These are phyloP conservation scores for Neurospora terricola DNA, from an alignment of 495 filamentous ascomycete genomes.

Conservation along the genomic window DNA sequence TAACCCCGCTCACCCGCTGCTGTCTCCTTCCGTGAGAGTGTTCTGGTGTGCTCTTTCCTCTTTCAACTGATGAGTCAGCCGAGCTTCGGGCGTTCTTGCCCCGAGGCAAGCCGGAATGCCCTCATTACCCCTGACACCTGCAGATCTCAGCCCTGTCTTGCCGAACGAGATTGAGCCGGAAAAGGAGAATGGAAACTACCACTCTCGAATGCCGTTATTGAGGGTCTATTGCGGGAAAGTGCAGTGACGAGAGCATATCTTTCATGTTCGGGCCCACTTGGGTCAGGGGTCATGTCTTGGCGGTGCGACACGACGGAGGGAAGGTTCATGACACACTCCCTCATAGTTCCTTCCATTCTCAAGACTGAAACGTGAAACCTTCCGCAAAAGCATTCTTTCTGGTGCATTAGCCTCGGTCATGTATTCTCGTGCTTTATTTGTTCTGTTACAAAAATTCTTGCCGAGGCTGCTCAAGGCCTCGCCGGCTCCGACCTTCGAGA, in stretches of 20 bases:
- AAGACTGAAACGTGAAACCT: fast-evolving
- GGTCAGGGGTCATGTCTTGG: background rate
- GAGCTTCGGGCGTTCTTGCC: background rate
- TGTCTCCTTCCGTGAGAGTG: background rate
- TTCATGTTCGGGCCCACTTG: background rate
- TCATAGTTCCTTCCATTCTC: background rate
- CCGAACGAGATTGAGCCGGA: background rate
- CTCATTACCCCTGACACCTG: background rate
- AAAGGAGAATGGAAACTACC: background rate
- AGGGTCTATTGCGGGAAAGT: background rate
- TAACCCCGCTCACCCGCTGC: background rate
- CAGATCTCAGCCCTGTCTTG: background rate
- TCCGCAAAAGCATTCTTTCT: fast-evolving
- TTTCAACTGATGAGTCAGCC: background rate
- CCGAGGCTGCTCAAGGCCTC: background rate
- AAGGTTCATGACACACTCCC: background rate
- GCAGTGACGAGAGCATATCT: background rate
- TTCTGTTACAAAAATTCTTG: background rate
- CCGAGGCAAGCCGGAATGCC: background rate
- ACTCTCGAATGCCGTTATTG: background rate
- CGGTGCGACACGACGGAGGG: background rate
- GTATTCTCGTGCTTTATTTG: background rate
- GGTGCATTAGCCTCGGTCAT: fast-evolving
- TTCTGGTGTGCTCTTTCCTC: background rate
- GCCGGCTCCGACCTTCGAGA: background rate